These are phyloP conservation scores for Candida nanaspora DNA, from an alignment of 805 yeast genomes.

Conservation along the genomic window DNA sequence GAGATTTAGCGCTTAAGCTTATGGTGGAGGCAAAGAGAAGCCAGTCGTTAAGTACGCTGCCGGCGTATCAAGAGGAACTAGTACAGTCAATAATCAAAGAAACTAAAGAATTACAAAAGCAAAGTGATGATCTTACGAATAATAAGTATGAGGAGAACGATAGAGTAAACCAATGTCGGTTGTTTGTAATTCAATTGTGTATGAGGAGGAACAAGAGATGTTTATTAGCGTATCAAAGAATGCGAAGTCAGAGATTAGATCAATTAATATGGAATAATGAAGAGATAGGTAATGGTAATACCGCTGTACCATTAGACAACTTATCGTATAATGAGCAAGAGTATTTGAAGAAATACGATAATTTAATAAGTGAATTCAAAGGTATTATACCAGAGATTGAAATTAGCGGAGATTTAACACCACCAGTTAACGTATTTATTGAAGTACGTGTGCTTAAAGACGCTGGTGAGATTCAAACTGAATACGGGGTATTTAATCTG, in stretches of 20 bases:
- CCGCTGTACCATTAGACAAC: conserved; percentile 29
- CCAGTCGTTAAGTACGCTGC: conserved; percentile 52
- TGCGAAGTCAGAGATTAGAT: conserved; percentile 61
- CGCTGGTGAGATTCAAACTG: conserved; percentile 97
- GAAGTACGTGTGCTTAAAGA: conserved; percentile 91
- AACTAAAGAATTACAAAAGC: conserved; percentile 52
- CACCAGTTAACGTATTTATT: conserved; percentile 86
- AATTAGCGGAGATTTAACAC: conserved; percentile 79
- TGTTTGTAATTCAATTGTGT: conserved; percentile 64
- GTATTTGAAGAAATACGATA: conserved; percentile 64
- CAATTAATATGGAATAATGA: conserved; percentile 65
- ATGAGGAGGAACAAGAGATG: conserved; percentile 89
- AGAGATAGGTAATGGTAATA: conserved; percentile 33
- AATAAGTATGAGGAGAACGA: conserved; percentile 23
- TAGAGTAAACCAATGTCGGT: conserved; percentile 52
- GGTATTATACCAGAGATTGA: conserved; percentile 79
- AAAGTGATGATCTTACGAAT: conserved; percentile 39
- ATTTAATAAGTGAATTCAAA: conserved; percentile 66
- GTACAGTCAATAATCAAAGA: conserved; percentile 69
- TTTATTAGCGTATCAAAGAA: conserved; percentile 71
- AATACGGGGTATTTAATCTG: conserved; percentile 89
- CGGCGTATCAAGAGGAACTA: conserved; percentile 66
- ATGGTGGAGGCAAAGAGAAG: conserved; percentile 80
- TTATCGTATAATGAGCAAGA: conserved; percentile 76
- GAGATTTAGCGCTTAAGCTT: conserved; percentile 81